Percentiles rank a stretch among this genome's conserved stretches.
Conservation (phyloP, 345 rosid genomes). For the Bretschneidera sinensis region DNA sequence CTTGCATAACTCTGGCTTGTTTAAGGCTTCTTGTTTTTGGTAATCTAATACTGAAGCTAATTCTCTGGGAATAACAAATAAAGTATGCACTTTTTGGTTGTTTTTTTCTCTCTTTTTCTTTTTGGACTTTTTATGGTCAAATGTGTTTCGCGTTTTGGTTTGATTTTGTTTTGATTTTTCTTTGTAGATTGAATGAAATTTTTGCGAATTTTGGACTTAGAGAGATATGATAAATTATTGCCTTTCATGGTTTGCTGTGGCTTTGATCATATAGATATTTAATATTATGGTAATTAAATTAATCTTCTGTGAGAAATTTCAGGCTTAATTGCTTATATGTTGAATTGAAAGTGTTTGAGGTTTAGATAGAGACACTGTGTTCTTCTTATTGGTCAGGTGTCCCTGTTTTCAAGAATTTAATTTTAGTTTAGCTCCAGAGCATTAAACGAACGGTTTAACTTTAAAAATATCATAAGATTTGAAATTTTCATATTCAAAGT, state of each 20-base stretch:
- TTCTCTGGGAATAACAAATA: conserved; percentile 11
- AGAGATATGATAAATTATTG: conserved; percentile 1
- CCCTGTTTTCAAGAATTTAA: neutral
- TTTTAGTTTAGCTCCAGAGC: too few species aligned
- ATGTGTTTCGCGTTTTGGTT: neutral
- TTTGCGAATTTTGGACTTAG: neutral
- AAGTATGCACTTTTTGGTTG: neutral
- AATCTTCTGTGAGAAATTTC: too few species aligned
- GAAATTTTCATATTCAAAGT: too few species aligned
- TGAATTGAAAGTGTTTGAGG: too few species aligned
- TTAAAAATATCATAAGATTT: too few species aligned
- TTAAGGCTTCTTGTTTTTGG: neutral
- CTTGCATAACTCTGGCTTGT: conserved; percentile 12
- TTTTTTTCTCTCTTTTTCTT: neutral
- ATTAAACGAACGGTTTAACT: too few species aligned
- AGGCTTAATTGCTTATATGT: too few species aligned
- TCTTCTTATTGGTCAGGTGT: neutral
- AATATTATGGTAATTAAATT: too few species aligned
- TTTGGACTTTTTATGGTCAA: neutral
- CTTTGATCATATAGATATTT: too few species aligned
- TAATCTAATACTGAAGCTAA: conserved; percentile 7
- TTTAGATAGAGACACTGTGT: too few species aligned
- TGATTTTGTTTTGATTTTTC: conserved; percentile 3
- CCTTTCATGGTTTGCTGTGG: too few species aligned
- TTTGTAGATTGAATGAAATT: conserved; percentile 4